Percentiles rank a stretch among this genome's conserved stretches.
phyloP scores from a whole-genome alignment of 2,329 filamentous ascomycete species.

The Colletotrichum falcatum region DNA sequence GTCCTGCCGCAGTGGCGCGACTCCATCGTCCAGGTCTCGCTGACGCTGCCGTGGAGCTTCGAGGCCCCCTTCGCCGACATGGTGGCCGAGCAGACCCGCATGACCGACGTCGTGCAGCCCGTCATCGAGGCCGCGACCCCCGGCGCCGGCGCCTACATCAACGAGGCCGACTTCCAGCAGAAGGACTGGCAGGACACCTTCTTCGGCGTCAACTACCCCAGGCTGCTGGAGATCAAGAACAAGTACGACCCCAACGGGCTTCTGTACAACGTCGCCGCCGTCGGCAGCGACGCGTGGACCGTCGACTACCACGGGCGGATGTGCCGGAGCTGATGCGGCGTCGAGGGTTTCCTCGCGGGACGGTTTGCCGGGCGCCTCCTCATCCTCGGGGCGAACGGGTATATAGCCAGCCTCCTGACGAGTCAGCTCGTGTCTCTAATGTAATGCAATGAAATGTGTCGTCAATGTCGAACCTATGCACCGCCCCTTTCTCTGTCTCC shows the following conservation, averaged over 20 bases:
- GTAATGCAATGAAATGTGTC: background rate
- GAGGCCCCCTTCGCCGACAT: slow-evolving; percentile 36
- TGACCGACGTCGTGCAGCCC: slow-evolving; percentile 48
- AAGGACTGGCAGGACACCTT: slow-evolving; percentile 48
- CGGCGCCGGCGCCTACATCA: slow-evolving; percentile 47
- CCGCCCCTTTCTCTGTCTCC: too few species aligned
- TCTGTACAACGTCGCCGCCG: slow-evolving; percentile 47
- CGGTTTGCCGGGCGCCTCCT: background rate
- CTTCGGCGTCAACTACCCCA: slow-evolving; percentile 47
- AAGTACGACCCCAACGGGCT: slow-evolving; percentile 48
- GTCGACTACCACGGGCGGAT: slow-evolving; percentile 42
- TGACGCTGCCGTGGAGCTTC: slow-evolving; percentile 40
- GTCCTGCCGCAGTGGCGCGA: slow-evolving; percentile 57
- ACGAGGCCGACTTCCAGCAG: slow-evolving; percentile 50
- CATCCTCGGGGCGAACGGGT: too few species aligned
- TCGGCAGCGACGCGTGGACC: slow-evolving; percentile 47
- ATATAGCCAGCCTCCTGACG: background rate
- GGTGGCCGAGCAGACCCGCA: slow-evolving; percentile 40
- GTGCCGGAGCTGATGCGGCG: slow-evolving; percentile 31
- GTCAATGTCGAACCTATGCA: background rate
- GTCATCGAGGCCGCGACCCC: slow-evolving; percentile 48
- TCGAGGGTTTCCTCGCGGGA: background rate
- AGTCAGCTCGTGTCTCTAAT: background rate
- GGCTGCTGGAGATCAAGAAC: slow-evolving; percentile 48
- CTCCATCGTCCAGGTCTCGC: slow-evolving; percentile 50